These are phyloP conservation scores for Solanum bulbocastanum DNA, from an alignment of 257 asterid genomes.

Conservation along the genomic window DNA sequence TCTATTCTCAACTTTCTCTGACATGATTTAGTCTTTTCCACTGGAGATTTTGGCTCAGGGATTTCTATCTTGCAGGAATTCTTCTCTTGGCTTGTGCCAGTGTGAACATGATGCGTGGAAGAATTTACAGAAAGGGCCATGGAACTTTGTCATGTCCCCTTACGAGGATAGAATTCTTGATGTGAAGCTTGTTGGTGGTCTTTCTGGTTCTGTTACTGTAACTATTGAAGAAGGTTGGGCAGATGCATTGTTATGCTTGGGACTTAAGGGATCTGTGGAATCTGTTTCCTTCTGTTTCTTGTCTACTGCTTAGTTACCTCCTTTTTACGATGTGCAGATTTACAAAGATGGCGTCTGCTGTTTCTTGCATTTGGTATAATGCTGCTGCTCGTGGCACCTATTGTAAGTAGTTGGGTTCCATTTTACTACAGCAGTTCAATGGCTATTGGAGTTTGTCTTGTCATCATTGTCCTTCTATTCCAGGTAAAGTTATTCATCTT, in stretches of 20 bases:
- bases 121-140: conserved; percentile 40
- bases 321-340: conserved; percentile 36
- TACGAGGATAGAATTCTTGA: conserved; percentile 60
- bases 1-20: background rate
- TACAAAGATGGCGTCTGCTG: conserved; percentile 63
- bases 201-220: conserved; percentile 62
- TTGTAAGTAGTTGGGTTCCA: conserved; percentile 89
- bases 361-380: conserved; percentile 58
- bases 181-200: conserved; percentile 53
- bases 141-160: conserved; percentile 62
- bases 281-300: conserved; percentile 1
- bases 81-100: conserved; percentile 60
- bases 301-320: background rate
- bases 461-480: conserved; percentile 66
- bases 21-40: background rate
- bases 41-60: background rate
- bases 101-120: conserved; percentile 64
- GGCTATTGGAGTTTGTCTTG: conserved; percentile 82
- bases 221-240: conserved; percentile 48
- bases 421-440: conserved; percentile 89
- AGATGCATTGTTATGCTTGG: background rate
- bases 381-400: conserved; percentile 63
- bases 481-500: conserved; percentile 42
- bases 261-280: background rate
- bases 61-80: conserved; percentile 46